A percentile compares a stretch with the other conserved stretches of the same genome.
These are phyloP conservation scores for Thalassiosira livingstoniorum DNA, from an alignment of 352 stramenopile genomes.

Conservation along the genomic window DNA sequence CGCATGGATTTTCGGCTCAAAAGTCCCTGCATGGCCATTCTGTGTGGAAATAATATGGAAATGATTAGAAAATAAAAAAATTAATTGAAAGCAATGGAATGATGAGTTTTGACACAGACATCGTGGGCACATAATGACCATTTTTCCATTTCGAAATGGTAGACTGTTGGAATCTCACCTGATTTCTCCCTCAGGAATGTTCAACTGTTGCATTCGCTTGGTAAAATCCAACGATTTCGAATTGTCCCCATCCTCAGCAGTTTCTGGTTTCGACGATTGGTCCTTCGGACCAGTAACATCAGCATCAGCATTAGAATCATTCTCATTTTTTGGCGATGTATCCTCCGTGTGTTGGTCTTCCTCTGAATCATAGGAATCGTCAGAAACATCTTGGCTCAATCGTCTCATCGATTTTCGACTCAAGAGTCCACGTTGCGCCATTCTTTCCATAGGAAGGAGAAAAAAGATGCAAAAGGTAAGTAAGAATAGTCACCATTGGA, in stretches of 20 bases:
- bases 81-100: too few relatives aligned
- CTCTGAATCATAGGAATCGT: not conserved
- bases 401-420: not conserved
- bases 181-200: conserved; percentile 8
- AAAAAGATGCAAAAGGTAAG: not conserved
- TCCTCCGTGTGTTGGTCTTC: not conserved
- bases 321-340: not conserved
- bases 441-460: not conserved
- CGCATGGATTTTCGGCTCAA: too few relatives aligned
- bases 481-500: not conserved
- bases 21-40: too few relatives aligned
- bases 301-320: not conserved
- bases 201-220: not conserved
- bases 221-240: not conserved
- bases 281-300: not conserved
- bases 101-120: too few relatives aligned
- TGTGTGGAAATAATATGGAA: too few relatives aligned
- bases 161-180: too few relatives aligned
- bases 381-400: not conserved
- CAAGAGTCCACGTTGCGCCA: not conserved
- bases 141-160: too few relatives aligned
- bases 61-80: too few relatives aligned
- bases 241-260: not conserved
- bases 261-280: not conserved
- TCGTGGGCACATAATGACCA: too few relatives aligned